These are phyloP conservation scores for Kandelia obovata DNA, from an alignment of 345 rosid species.

Conservation along the genomic window DNA sequence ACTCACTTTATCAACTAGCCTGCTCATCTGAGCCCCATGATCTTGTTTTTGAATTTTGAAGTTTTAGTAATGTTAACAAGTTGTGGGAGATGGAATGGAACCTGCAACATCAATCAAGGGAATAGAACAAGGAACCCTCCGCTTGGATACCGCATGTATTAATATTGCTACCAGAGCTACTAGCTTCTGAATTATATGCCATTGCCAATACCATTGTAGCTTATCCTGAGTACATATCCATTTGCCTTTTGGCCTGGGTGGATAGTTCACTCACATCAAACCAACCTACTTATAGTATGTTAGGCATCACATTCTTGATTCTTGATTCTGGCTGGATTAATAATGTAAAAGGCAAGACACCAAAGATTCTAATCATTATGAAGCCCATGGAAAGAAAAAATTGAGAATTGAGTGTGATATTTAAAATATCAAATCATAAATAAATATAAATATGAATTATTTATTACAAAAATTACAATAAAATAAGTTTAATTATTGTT, in stretches of 20 bases:
- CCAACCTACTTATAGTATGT: not conserved
- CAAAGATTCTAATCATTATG: not conserved
- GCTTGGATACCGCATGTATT: not conserved
- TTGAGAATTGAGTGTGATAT: too few relatives aligned
- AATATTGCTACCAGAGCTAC: not conserved
- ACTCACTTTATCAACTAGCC: too few relatives aligned
- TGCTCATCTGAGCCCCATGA: too few relatives aligned
- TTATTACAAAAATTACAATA: too few relatives aligned
- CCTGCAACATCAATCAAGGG: not conserved
- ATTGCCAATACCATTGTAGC: too few relatives aligned
- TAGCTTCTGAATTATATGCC: too few relatives aligned
- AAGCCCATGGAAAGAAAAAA: too few relatives aligned
- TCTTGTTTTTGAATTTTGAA: too few relatives aligned
- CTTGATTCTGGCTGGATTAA: not conserved
- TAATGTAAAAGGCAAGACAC: not conserved
- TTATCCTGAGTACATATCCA: too few relatives aligned
- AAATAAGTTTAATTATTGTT: too few relatives aligned
- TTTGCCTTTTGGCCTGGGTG: slow-evolving; percentile 4
- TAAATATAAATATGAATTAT: too few relatives aligned
- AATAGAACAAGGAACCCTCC: slow-evolving; percentile 20
- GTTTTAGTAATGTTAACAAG: slow-evolving; percentile 11
- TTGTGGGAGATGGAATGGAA: slow-evolving; percentile 6
- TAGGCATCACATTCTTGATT: slow-evolving; percentile 12
- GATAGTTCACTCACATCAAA: not conserved
- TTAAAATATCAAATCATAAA: too few relatives aligned